Evolutionary conservation across 2,329 filamentous ascomycete genomes (phyloP).

Genomic region (Colletotrichum sp.): DNA sequence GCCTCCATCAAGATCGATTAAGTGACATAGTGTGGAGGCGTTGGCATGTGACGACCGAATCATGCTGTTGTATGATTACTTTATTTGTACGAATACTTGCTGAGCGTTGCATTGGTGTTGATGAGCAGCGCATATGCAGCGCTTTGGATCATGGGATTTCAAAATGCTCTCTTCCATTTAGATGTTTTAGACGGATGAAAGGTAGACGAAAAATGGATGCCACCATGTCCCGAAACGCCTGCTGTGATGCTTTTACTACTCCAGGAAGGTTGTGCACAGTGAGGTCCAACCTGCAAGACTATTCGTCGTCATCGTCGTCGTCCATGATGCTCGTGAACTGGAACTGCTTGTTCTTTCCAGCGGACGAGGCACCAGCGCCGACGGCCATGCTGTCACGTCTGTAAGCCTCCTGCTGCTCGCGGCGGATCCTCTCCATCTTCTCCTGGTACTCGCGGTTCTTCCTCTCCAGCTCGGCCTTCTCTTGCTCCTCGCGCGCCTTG

Average conservation of each 20-base stretch:
- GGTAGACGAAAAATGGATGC: background rate
- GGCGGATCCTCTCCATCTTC: constrained; percentile 43
- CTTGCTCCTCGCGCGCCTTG: constrained; percentile 37
- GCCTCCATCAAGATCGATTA: constrained; percentile 98
- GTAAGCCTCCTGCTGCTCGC: constrained; percentile 42
- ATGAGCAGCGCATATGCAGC: background rate
- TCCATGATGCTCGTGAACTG: constrained; percentile 61
- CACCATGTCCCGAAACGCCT: background rate
- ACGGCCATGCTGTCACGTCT: constrained; percentile 25
- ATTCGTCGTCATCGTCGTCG: constrained; percentile 52
- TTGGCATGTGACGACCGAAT: background rate
- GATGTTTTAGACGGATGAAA: constrained; percentile 2
- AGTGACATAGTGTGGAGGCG: constrained; percentile 13
- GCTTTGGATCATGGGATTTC: background rate
- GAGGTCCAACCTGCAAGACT: background rate
- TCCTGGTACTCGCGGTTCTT: constrained; percentile 44
- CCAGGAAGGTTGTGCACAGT: too few relatives aligned
- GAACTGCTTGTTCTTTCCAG: constrained; percentile 56
- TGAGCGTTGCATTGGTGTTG: background rate
- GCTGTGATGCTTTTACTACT: background rate
- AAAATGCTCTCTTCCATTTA: background rate
- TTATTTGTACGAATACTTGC: background rate
- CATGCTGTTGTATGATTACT: constrained; percentile 9
- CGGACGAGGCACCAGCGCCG: constrained; percentile 25
- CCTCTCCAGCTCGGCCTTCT: constrained; percentile 49